Evolutionary conservation across 2,329 filamentous ascomycete species (phyloP), one percentile per base, ranked within the genome.

Genomic region (Fusarium austroafricanum): DNA sequence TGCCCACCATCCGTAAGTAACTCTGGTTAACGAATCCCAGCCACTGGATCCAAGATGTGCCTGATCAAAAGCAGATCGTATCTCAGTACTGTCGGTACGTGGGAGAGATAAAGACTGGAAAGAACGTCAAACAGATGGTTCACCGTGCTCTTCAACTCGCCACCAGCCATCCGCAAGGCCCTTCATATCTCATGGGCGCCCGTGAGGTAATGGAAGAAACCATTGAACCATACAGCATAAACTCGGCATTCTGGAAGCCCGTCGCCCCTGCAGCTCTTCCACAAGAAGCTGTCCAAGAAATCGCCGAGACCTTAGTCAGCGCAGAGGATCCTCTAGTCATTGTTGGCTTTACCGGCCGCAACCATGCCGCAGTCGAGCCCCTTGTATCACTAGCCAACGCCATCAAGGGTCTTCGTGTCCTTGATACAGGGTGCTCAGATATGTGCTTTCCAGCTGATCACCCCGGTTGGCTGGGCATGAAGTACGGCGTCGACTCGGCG

Each of bases 121-220:
- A 53, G 0, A 70, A 70, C 8, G 59, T 58, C 0, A 55, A 56
- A 1, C 67, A 70, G 12, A 53, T 70, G 46, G 53, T 56, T 10
- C 47, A 45, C 9, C 49, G 67, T 8, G 67, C 67, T 1, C 31
- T 70, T 76, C 57, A 73, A 5, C 31, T 68, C 11, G 55, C 75
- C 12, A 74, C 44, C 6, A 73, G 72, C 5, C 68, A 71, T 7
- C 75, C 74, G 1, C 61, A 74, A 15, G 75, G 74, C 0, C 75
- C 75, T 1, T 31, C 62, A 1, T 76, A 76, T 28, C 53, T 76
- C 4, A 75, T 73, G 55, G 74, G 71, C 4, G 66, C 66, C 4
- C 71, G 75, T 1, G 75, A 76, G 37, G 57, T 66, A 0, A 66
- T 76, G 10, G 74, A 75, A 20, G 66, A 65, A 1, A 65, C 73